These are phyloP conservation scores for Sphagnum fallax DNA, from an alignment of 228 moss, liverwort and hornwort species.

Conservation along the genomic window DNA sequence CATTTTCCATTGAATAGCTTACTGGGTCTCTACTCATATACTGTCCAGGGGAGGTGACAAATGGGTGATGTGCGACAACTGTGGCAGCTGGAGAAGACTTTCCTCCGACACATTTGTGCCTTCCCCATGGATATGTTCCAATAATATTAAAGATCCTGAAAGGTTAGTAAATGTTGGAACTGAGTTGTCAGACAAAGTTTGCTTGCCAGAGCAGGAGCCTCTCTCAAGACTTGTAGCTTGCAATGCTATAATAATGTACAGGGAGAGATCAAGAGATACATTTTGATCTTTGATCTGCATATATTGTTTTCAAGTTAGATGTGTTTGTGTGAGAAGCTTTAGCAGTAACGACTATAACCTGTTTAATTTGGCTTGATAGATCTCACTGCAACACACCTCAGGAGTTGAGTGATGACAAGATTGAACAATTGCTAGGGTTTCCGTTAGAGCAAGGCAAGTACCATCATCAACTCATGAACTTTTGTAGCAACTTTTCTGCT, in stretches of 20 bases:
- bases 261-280: not conserved
- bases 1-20: not conserved
- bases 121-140: conserved; percentile 43
- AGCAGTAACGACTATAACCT: not conserved
- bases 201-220: too few relatives aligned
- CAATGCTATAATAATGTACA: not conserved
- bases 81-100: conserved; percentile 47
- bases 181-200: not conserved
- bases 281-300: not conserved
- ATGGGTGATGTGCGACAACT: conserved; percentile 52
- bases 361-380: conserved; percentile 9
- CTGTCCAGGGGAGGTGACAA: conserved; percentile 14
- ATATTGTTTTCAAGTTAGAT: not conserved
- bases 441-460: conserved; percentile 32
- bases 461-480: too few relatives aligned
- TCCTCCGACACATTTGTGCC: conserved; percentile 35
- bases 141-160: conserved; percentile 38
- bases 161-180: conserved; percentile 13
- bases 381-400: conserved; percentile 44
- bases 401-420: conserved; percentile 37
- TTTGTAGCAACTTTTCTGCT: too few relatives aligned
- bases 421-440: conserved; percentile 32
- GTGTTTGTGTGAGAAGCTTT: not conserved
- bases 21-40: not conserved
- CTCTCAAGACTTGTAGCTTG: not conserved